Percentiles rank a stretch among this genome's conserved stretches.
Conservation (phyloP, 2,329 filamentous ascomycete species). For the Ascochyta lentis region DNA sequence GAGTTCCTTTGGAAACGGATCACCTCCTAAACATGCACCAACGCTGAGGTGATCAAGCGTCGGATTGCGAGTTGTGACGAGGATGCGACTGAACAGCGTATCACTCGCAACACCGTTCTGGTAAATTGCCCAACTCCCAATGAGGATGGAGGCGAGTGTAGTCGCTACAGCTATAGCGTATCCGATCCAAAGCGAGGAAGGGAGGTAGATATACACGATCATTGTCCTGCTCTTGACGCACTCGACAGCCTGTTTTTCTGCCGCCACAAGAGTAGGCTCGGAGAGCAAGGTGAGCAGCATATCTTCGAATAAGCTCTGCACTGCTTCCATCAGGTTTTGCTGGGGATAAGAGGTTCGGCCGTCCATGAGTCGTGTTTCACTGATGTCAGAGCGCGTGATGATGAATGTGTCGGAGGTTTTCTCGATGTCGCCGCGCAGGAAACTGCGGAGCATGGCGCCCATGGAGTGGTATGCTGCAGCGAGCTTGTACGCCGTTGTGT, state of each 20-base stretch:
- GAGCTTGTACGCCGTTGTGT: slow-evolving; percentile 39
- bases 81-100: slow-evolving; percentile 46
- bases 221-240: slow-evolving; percentile 38
- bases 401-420: slow-evolving; percentile 28
- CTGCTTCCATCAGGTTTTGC: slow-evolving; percentile 32
- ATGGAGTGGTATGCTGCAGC: slow-evolving; percentile 44
- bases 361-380: slow-evolving; percentile 44
- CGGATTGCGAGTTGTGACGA: slow-evolving; percentile 48
- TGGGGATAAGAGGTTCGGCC: slow-evolving; percentile 37
- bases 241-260: slow-evolving; percentile 26
- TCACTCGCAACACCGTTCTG: slow-evolving; percentile 48
- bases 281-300: slow-evolving; percentile 47
- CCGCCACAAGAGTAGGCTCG: slow-evolving; percentile 42
- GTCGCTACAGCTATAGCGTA: slow-evolving; percentile 44
- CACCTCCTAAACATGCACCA: slow-evolving; percentile 49
- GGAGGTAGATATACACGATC: slow-evolving; percentile 43
- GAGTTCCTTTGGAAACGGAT: slow-evolving; percentile 50
- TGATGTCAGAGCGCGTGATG: slow-evolving; percentile 44
- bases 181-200: slow-evolving; percentile 43
- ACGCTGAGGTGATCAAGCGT: slow-evolving; percentile 50
- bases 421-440: slow-evolving; percentile 44
- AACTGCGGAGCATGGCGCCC: slow-evolving; percentile 42
- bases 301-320: slow-evolving; percentile 46
- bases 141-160: slow-evolving; percentile 37
- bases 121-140: slow-evolving; percentile 43